These are phyloP conservation scores for Vigna reflexopilosa DNA, from an alignment of 306 rosid species.

Conservation along the genomic window DNA sequence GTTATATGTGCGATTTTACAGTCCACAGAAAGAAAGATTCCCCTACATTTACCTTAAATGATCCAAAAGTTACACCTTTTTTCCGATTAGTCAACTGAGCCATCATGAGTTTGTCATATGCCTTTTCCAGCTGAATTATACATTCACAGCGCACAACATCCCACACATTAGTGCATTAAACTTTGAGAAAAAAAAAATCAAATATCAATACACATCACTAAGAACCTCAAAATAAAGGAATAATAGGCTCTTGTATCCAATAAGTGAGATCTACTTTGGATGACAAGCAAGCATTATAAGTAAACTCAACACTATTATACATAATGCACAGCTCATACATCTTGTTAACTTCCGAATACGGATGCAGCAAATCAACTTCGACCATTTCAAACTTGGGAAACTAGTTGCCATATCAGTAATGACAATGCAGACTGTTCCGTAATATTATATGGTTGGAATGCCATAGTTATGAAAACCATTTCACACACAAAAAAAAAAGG, in stretches of 20 bases:
- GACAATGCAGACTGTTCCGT: slow-evolving; percentile 1
- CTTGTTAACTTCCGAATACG: slow-evolving; percentile 16
- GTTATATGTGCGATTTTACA: slow-evolving; percentile 29
- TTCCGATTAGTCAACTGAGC: slow-evolving; percentile 88
- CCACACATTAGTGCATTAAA: slow-evolving; percentile 40
- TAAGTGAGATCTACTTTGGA: not conserved
- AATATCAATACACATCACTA: not conserved
- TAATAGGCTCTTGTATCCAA: not conserved
- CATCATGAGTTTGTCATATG: slow-evolving; percentile 97
- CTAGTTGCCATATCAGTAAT: not conserved
- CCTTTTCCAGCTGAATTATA: slow-evolving; percentile 79
- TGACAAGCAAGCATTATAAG: not conserved
- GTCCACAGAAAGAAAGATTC: slow-evolving; percentile 31
- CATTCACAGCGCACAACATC: slow-evolving; percentile 43
- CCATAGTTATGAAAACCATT: not conserved
- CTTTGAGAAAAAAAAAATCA: slow-evolving; percentile 33
- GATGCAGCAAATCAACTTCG: slow-evolving; percentile 19
- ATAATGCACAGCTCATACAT: slow-evolving; percentile 10
- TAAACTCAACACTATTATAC: not conserved
- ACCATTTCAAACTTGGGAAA: slow-evolving; percentile 18
- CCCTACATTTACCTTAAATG: slow-evolving; percentile 67
- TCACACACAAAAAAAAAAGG: not conserved
- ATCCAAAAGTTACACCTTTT: slow-evolving; percentile 90
- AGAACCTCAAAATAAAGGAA: slow-evolving; percentile 17
- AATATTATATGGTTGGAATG: not conserved